These are phyloP conservation scores for Entomortierella beljakovae DNA, from an alignment of 192 early-diverging fungal genomes.

Conservation along the genomic window DNA sequence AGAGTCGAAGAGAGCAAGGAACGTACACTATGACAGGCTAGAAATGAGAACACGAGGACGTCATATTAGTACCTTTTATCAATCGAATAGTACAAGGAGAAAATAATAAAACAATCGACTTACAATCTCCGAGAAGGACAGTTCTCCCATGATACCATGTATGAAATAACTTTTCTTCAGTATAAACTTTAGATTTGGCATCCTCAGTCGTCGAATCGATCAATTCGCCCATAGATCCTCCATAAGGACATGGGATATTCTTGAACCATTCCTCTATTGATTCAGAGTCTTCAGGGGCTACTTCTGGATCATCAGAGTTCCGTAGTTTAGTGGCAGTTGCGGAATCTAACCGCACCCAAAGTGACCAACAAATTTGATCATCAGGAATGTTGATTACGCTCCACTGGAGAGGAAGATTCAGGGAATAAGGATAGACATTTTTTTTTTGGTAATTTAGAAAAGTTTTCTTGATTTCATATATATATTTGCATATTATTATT, in stretches of 20 bases:
- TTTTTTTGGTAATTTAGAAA: not conserved
- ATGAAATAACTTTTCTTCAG: constrained; percentile 13
- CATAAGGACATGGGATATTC: constrained; percentile 3
- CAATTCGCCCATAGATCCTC: constrained; percentile 15
- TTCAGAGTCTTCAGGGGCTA: not conserved
- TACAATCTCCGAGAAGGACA: constrained; percentile 21
- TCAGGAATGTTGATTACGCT: constrained; percentile 10
- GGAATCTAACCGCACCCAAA: constrained; percentile 7
- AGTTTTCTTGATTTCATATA: not conserved
- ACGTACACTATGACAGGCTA: constrained; percentile 19
- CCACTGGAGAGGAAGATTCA: constrained; percentile 4
- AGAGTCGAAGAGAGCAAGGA: not conserved
- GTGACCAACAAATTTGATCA: constrained; percentile 18
- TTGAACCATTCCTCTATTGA: not conserved
- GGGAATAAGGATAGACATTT: constrained; percentile 1
- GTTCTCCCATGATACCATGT: constrained; percentile 15
- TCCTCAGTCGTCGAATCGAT: not conserved
- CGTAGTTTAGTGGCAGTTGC: not conserved
- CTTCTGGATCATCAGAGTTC: not conserved
- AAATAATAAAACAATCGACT: not conserved
- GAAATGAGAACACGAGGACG: not conserved
- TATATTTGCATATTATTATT: not conserved
- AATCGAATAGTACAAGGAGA: not conserved
- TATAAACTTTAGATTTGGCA: not conserved
- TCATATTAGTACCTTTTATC: not conserved